Evolutionary conservation across 73 alveolate genomes (phyloP).

Genomic region (Paramecium bursaria): DNA sequence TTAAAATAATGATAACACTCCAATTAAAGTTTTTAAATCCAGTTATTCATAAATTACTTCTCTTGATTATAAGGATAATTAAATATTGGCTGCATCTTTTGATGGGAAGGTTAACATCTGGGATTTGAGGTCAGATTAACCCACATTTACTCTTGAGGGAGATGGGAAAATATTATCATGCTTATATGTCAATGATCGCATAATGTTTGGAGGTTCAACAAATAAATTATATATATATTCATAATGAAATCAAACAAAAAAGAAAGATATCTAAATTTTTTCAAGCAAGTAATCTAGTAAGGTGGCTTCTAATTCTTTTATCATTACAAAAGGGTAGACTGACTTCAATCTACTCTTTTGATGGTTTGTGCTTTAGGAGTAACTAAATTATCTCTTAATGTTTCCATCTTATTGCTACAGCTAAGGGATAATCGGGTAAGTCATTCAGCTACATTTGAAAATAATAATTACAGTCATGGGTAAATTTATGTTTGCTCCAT

Average conservation of each 20-base stretch:
- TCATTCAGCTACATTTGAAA: not conserved
- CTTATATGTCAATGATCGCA: not conserved
- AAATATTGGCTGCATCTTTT: slow-evolving; percentile 8
- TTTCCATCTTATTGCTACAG: slow-evolving; percentile 46
- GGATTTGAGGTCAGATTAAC: slow-evolving; percentile 46
- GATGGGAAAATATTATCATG: slow-evolving; percentile 30
- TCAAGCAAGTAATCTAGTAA: too few relatives aligned
- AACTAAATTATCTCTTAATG: slow-evolving; percentile 14
- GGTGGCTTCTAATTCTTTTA: not conserved
- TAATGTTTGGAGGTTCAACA: slow-evolving; percentile 51
- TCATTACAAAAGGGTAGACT: not conserved
- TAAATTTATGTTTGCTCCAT: slow-evolving; percentile 72
- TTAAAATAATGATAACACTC: not conserved
- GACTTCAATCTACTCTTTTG: not conserved
- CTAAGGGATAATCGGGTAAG: slow-evolving; percentile 14
- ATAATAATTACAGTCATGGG: too few relatives aligned
- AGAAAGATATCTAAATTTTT: too few relatives aligned
- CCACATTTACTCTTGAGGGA: slow-evolving; percentile 15
- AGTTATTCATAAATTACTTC: not conserved
- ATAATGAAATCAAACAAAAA: not conserved
- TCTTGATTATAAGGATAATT: not conserved
- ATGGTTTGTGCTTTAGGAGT: not conserved
- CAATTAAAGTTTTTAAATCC: not conserved
- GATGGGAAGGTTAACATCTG: slow-evolving; percentile 42
- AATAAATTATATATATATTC: slow-evolving; percentile 40